These are phyloP conservation scores for Eugenia klotzschiana DNA, from an alignment of 441 rosid species.

Conservation along the genomic window DNA sequence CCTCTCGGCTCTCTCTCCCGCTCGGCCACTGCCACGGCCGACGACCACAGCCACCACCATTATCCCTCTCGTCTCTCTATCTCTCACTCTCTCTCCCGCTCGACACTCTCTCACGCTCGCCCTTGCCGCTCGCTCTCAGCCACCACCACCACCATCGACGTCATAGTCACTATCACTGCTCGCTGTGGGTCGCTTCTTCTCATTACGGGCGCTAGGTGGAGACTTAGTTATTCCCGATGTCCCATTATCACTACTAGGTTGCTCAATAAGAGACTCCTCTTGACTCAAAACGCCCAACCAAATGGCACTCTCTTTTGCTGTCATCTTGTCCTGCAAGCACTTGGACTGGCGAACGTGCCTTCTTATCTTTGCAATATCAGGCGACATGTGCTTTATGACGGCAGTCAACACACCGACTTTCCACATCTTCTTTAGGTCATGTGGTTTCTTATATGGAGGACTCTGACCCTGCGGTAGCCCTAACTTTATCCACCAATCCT, in stretches of 20 bases:
- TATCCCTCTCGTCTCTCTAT: too few species aligned
- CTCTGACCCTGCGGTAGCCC: conserved; percentile 47
- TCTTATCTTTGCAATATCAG: conserved; percentile 87
- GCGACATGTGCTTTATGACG: conserved; percentile 93
- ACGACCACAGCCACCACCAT: too few species aligned
- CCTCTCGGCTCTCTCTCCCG: too few species aligned
- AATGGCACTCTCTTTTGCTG: conserved; percentile 96
- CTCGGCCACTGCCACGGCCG: too few species aligned
- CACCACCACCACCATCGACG: conserved; percentile 38
- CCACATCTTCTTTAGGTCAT: conserved; percentile 97
- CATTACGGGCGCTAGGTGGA: conserved; percentile 24
- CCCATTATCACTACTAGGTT: conserved; percentile 82
- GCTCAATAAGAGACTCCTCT: conserved; percentile 62
- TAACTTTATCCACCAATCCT: conserved; percentile 83
- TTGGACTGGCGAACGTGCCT: conserved; percentile 90
- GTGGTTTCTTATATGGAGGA: conserved; percentile 90
- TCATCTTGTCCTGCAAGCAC: conserved; percentile 98
- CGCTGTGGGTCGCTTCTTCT: conserved; percentile 31
- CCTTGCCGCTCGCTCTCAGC: too few species aligned
- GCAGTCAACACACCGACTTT: conserved; percentile 95
- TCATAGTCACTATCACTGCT: conserved; percentile 78
- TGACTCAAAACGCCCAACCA: conserved; percentile 86
- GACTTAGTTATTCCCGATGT: conserved; percentile 66
- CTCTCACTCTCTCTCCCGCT: too few species aligned
- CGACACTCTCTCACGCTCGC: too few species aligned